Evolutionary conservation across 257 asterid species (phyloP), one percentile per base, ranked within the genome.

Genomic region (Primulina huaijiensis): DNA sequence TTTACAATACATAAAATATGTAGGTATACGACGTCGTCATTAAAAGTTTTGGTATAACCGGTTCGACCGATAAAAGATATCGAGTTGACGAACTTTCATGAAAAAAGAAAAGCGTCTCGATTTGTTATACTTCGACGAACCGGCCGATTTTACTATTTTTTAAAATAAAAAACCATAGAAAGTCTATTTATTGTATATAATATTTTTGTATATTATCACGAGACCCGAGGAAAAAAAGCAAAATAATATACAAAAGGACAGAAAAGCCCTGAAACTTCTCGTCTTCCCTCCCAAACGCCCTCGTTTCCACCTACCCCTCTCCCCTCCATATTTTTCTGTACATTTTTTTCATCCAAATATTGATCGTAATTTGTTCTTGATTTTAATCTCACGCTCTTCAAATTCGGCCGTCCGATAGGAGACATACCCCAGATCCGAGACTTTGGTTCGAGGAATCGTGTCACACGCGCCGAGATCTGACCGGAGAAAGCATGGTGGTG

Each of bases 401-500:
- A 21, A 57, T 19, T 60, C 59, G 20, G 67, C 75, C 80, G 82
- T 80, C 88, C 85, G 80, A 21, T 78, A 79, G 57, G 77, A 21
- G 33, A 30, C 60, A 23, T 31, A 63, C 60, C 81, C 35, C 77
- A 79, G 88, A 83, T 83, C 84, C 75, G 76, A 67, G 82, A 80
- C 83, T 82, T 62, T 62, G 67, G 9, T 21, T 55, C 65, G 57
- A 19, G 38, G 17, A 17, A 16, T 25, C n/a, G 29, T 31, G 34
- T 69, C 74, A 53, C 82, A 77, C 85, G 81, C 84, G 78, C 87
- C 72, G 72, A 78, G 85, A 80, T 85, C 82, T 58, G 76, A 55
- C 40, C 1, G 43, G 8, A 46, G 19, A 34, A 34, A 72, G 34
- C 72, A 87, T 90, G 97, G 95, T 90, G 69, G 88, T 88, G 61